phyloP scores from a whole-genome alignment of 169 alveolate genomes.

The Theileria orientalis region DNA sequence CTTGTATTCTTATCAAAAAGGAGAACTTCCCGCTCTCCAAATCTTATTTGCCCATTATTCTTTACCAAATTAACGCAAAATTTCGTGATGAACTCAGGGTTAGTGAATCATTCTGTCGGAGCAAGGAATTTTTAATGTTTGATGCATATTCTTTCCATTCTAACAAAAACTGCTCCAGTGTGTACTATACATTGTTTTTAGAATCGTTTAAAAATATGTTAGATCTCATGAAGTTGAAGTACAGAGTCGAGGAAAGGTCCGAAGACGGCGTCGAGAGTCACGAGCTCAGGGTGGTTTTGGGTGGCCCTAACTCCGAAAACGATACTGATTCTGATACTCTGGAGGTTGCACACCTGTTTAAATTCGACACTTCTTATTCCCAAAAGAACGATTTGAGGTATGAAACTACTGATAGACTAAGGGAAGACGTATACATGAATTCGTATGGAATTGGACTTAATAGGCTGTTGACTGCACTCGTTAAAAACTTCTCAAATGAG shows the following conservation, averaged over 20 bases:
- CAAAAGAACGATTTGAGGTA: constrained; percentile 17
- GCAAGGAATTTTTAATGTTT: constrained; percentile 55
- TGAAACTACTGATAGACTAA: constrained; percentile 29
- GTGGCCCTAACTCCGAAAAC: background rate
- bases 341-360: constrained; percentile 57
- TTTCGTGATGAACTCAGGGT: constrained; percentile 65
- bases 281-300: constrained; percentile 20
- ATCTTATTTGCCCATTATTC: constrained; percentile 20
- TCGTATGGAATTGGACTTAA: constrained; percentile 65
- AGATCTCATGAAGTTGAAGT: background rate
- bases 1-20: background rate
- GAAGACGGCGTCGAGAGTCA: constrained; percentile 8
- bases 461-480: constrained; percentile 40
- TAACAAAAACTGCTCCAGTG: constrained; percentile 13
- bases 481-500: constrained; percentile 43
- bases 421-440: constrained; percentile 38
- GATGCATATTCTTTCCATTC: constrained; percentile 63
- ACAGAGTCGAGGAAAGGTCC: background rate
- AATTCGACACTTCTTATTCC: constrained; percentile 32
- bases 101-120: constrained; percentile 20
- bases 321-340: background rate
- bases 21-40: constrained; percentile 36
- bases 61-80: constrained; percentile 46
- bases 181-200: constrained; percentile 12
- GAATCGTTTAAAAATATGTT: constrained; percentile 18